A percentile compares a stretch with the other conserved stretches of the same genome.
phyloP scores from a whole-genome alignment of 2,329 filamentous ascomycete genomes.

The Trichocomaceae sp. region DNA sequence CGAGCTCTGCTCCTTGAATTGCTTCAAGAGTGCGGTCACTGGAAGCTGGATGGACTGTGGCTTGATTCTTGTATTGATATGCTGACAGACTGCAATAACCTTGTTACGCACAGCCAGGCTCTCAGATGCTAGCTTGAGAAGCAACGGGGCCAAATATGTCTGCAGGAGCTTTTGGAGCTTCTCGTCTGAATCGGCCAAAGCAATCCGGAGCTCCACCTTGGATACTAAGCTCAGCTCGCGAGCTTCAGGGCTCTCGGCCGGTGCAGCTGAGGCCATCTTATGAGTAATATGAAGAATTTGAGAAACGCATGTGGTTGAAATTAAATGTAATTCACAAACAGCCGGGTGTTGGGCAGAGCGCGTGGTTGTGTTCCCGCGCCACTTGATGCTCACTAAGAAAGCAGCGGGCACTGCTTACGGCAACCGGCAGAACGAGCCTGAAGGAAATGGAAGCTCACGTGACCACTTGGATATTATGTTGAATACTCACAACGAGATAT shows the following conservation, averaged over 20 bases:
- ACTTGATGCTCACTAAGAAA: not conserved
- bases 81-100: constrained; percentile 64
- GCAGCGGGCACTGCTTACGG: not conserved
- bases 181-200: constrained; percentile 71
- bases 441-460: constrained; percentile 9
- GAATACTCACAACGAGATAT: not conserved
- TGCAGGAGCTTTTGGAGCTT: constrained; percentile 74
- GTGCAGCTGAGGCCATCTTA: constrained; percentile 28
- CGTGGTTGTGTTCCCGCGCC: too few species aligned
- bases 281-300: not conserved
- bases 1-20: constrained; percentile 74
- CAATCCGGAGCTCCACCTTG: constrained; percentile 79
- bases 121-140: constrained; percentile 80
- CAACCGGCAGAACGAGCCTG: constrained; percentile 1
- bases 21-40: constrained; percentile 73
- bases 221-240: constrained; percentile 76
- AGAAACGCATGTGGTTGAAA: not conserved
- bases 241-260: constrained; percentile 38
- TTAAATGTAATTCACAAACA: not conserved
- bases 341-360: too few species aligned
- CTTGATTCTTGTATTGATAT: constrained; percentile 61
- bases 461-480: not conserved
- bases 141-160: constrained; percentile 70
- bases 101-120: constrained; percentile 74
- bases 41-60: constrained; percentile 66